phyloP scores from a whole-genome alignment of 1,139 yeast genomes.

The Suhomyces anneliseae region DNA sequence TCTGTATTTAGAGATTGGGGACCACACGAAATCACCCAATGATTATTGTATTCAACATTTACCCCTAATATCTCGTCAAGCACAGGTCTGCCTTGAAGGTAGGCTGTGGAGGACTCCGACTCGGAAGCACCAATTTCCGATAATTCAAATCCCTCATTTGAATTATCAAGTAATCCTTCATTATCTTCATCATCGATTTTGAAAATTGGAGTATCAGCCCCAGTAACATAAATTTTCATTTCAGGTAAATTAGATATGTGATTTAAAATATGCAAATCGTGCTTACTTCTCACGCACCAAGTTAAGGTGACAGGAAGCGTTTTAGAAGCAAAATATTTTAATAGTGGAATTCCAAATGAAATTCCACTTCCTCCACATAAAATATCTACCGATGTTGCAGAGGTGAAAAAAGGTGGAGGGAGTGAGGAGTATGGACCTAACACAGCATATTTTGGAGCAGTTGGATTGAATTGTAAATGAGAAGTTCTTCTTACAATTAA shows the following conservation, averaged over 20 bases:
- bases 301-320: constrained; percentile 21
- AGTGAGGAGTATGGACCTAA: constrained; percentile 33
- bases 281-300: constrained; percentile 54
- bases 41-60: constrained; percentile 27
- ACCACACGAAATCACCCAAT: constrained; percentile 74
- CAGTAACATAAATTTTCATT: constrained; percentile 26
- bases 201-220: constrained; percentile 7
- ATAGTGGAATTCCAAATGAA: constrained; percentile 69
- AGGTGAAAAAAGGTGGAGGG: constrained; percentile 27
- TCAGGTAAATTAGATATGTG: constrained; percentile 28
- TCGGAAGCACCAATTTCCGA: constrained; percentile 11
- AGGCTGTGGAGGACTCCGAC: constrained; percentile 1
- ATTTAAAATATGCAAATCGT: constrained; percentile 44
- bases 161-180: constrained; percentile 20
- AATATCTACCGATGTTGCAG: constrained; percentile 55
- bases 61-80: constrained; percentile 30
- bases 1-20: constrained; percentile 54
- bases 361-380: constrained; percentile 89
- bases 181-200: constrained; percentile 19
- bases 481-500: constrained; percentile 21
- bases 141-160: constrained; percentile 21
- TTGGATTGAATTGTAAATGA: constrained; percentile 15
- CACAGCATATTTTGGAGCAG: constrained; percentile 18
- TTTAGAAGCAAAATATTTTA: constrained; percentile 31
- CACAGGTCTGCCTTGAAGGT: constrained; percentile 41